Percentiles rank a stretch among this genome's conserved stretches.
Conservation (phyloP, 805 yeast genomes). For the Metschnikowia reukaufii region DNA sequence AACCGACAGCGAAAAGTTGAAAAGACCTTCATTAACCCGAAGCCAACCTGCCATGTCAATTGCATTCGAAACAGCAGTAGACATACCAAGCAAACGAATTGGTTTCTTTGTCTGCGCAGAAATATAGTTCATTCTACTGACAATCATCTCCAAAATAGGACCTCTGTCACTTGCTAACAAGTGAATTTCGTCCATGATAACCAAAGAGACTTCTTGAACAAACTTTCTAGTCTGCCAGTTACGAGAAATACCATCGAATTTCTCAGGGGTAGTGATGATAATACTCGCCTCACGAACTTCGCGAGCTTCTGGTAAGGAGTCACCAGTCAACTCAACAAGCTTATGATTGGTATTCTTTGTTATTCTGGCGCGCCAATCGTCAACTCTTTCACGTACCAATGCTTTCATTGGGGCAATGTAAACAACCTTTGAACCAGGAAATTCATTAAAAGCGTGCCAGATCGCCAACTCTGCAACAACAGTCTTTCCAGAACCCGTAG, state of each 20-base stretch:
- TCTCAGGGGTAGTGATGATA: conserved; percentile 81
- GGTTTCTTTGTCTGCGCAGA: conserved; percentile 59
- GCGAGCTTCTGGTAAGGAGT: conserved; percentile 68
- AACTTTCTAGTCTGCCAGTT: conserved; percentile 79
- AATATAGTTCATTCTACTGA: conserved; percentile 79
- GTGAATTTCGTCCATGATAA: conserved; percentile 86
- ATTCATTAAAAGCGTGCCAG: conserved; percentile 90
- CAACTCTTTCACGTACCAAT: conserved; percentile 77
- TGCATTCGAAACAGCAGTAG: conserved; percentile 85
- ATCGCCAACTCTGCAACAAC: conserved; percentile 95
- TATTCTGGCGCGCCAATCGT: conserved; percentile 68
- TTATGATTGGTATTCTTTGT: conserved; percentile 45
- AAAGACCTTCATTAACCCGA: conserved; percentile 69
- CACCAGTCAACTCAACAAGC: conserved; percentile 81
- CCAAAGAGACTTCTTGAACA: conserved; percentile 71
- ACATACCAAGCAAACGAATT: conserved; percentile 70
- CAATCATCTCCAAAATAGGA: conserved; percentile 84
- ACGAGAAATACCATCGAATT: conserved; percentile 85
- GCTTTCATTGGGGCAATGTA: conserved; percentile 92
- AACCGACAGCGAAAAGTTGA: conserved; percentile 78
- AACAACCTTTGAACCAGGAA: conserved; percentile 77
- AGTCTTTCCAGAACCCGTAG: conserved; percentile 98
- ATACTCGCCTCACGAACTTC: conserved; percentile 71
- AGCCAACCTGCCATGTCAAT: conserved; percentile 86
- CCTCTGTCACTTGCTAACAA: conserved; percentile 83